These are phyloP conservation scores for Sisymbrium altissimum DNA, from an alignment of 345 rosid species.

Conservation along the genomic window DNA sequence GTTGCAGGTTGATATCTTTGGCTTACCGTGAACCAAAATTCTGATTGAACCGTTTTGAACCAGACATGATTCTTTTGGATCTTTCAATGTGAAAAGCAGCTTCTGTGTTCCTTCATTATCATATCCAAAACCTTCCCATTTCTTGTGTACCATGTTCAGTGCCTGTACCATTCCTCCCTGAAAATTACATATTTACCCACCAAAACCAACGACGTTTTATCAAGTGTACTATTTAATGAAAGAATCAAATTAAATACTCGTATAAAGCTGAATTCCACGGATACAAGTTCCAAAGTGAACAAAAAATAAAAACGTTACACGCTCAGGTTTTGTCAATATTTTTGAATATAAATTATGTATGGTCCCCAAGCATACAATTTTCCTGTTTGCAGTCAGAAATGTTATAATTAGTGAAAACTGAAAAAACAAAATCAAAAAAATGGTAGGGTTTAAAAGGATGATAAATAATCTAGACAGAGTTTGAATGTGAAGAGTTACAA, in stretches of 20 bases:
- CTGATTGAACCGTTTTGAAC: conserved; percentile 37
- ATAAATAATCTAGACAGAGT: background rate
- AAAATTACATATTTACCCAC: background rate
- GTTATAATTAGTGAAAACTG: background rate
- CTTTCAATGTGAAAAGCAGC: conserved; percentile 59
- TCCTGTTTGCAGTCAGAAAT: background rate
- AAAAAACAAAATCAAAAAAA: no score
- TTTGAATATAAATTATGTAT: background rate
- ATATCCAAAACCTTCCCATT: conserved; percentile 65
- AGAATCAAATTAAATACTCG: background rate
- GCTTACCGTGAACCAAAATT: conserved; percentile 38
- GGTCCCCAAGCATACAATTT: background rate
- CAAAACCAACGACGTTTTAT: background rate
- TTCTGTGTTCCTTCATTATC: conserved; percentile 58
- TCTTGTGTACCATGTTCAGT: conserved; percentile 55
- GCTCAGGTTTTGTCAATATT: background rate
- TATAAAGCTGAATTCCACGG: background rate
- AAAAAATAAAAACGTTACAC: no score
- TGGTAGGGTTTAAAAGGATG: background rate
- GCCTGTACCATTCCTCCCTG: conserved; percentile 75
- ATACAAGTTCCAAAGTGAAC: background rate
- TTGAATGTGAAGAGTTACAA: background rate
- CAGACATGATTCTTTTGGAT: conserved; percentile 48
- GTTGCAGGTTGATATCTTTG: conserved; percentile 31
- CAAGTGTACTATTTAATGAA: no score